Base-by-base conservation (phyloP, 1,284 basidiomycete species). In the Volvariella surrecta region DNA sequence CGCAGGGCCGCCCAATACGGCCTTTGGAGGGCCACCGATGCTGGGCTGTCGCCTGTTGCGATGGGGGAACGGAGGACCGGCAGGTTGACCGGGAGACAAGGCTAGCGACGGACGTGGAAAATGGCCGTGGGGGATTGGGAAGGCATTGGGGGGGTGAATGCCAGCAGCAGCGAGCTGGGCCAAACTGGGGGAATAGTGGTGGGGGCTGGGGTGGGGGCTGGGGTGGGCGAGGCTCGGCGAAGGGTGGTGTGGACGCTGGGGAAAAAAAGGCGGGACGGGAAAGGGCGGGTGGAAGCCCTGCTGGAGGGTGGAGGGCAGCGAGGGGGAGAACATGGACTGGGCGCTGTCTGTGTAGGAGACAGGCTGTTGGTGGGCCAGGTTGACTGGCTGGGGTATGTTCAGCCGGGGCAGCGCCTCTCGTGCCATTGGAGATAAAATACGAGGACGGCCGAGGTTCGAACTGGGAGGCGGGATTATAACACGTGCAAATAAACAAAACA, bases 1-100 rank as follows among this genome's bases (percentile, higher is more conserved):
- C 43, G 76, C 73, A 6, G 83, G 86, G 1, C 86, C 86, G 13
- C 86, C 86, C 4, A 89, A 64, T 2, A 78, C 71, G 1, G 87
- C 87, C 58, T 89, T 89, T 13, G 87, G 86, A 10, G 86, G 86
- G 3, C 86, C 86, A 11, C 87, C 87, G 46, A 89, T 70, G 53
- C 82, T 87, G 21, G 75, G 72, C 45, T 83, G 75, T 44, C 85
- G 67, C 69, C 66, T 71, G 57, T 60, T 71, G 37, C 70, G 55
- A 37, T 62, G 64, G 11, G 71, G 78, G 32, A 81, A 82, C 0
- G 75, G 76, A 19, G 60, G 59, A n/a, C 56, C 53, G 21, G 58
- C 49, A 13, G 57, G 53, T 32, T 63, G 62, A 4, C 61, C 57
- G 11, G 24, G 24, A 3, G 50, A 61, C 1, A 68, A 52, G 49